Conservation (phyloP, 169 alveolate species). For the Plasmodium sp. region DNA sequence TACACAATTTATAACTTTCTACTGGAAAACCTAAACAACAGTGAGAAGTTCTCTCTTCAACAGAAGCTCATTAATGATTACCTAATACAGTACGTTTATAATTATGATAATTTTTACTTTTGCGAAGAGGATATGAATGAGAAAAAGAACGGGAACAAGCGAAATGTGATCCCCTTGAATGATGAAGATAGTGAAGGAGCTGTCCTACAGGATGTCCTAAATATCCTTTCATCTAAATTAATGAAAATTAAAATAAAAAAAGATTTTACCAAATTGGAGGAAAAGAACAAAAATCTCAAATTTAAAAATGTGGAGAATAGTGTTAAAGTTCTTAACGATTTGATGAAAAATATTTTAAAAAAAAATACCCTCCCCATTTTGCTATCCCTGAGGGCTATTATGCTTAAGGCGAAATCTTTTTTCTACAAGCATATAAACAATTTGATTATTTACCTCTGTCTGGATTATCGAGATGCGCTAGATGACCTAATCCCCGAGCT, state of each 20-base stretch:
- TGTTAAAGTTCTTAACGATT: slow-evolving; percentile 55
- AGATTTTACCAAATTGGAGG: slow-evolving; percentile 69
- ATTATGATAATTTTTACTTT: slow-evolving; percentile 64
- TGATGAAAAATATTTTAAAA: slow-evolving; percentile 69
- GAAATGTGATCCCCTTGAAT: slow-evolving; percentile 42
- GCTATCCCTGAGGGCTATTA: slow-evolving; percentile 31
- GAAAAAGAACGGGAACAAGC: neutral
- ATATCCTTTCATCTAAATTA: slow-evolving; percentile 24
- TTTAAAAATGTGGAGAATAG: slow-evolving; percentile 68
- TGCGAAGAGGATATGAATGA: slow-evolving; percentile 28
- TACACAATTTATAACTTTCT: slow-evolving; percentile 16
- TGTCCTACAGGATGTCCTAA: slow-evolving; percentile 39
- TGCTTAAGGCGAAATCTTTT: slow-evolving; percentile 48
- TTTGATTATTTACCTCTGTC: slow-evolving; percentile 37
- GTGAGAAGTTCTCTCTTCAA: slow-evolving; percentile 58
- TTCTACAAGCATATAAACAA: slow-evolving; percentile 42
- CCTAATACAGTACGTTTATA: slow-evolving; percentile 56
- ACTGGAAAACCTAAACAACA: slow-evolving; percentile 35
- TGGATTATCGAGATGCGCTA: slow-evolving; percentile 41
- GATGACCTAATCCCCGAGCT: slow-evolving; percentile 32
- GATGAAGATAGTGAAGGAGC: slow-evolving; percentile 59
- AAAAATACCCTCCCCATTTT: slow-evolving; percentile 61
- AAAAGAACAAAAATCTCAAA: slow-evolving; percentile 45
- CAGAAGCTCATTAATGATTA: slow-evolving; percentile 61
- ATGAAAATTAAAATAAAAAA: slow-evolving; percentile 69